These are phyloP conservation scores for Hansenula sp. DNA, from an alignment of 1,139 yeast species.

Conservation along the genomic window DNA sequence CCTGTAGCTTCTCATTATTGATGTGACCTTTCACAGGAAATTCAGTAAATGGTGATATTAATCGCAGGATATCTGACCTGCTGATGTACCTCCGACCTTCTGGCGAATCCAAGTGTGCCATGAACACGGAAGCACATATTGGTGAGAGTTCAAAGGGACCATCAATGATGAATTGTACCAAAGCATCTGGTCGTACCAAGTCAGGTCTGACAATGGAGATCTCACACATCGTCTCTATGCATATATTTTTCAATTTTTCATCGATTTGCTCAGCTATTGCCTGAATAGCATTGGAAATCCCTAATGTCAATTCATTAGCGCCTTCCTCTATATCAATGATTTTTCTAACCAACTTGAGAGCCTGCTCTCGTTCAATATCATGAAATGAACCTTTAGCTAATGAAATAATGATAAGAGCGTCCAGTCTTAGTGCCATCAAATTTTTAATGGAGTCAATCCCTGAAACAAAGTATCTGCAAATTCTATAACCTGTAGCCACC, in stretches of 20 bases:
- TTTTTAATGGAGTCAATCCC: conserved; percentile 47
- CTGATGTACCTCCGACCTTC: conserved; percentile 48
- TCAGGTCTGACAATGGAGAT: conserved; percentile 65
- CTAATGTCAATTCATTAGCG: conserved; percentile 51
- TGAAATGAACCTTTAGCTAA: conserved; percentile 50
- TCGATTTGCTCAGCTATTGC: conserved; percentile 64
- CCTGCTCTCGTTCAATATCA: conserved; percentile 72
- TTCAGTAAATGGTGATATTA: conserved; percentile 67
- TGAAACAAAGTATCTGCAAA: conserved; percentile 61
- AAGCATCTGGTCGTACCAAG: conserved; percentile 46
- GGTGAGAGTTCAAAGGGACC: conserved; percentile 59
- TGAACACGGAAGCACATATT: conserved; percentile 51
- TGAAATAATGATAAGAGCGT: conserved; percentile 61
- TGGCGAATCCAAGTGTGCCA: conserved; percentile 59
- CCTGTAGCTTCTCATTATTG: conserved; percentile 53
- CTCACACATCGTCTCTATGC: conserved; percentile 73
- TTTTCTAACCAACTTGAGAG: conserved; percentile 65
- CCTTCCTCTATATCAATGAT: conserved; percentile 60
- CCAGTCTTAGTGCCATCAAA: conserved; percentile 49
- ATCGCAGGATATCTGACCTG: conserved; percentile 60
- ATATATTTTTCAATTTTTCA: conserved; percentile 50
- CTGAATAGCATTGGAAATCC: conserved; percentile 69
- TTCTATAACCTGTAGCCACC: conserved; percentile 71
- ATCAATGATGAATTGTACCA: conserved; percentile 58
- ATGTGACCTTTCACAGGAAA: conserved; percentile 41